Evolutionary conservation across 2,329 filamentous ascomycete genomes (phyloP), one percentile per base, ranked within the genome.

Genomic region (Diaporthe capsici): DNA sequence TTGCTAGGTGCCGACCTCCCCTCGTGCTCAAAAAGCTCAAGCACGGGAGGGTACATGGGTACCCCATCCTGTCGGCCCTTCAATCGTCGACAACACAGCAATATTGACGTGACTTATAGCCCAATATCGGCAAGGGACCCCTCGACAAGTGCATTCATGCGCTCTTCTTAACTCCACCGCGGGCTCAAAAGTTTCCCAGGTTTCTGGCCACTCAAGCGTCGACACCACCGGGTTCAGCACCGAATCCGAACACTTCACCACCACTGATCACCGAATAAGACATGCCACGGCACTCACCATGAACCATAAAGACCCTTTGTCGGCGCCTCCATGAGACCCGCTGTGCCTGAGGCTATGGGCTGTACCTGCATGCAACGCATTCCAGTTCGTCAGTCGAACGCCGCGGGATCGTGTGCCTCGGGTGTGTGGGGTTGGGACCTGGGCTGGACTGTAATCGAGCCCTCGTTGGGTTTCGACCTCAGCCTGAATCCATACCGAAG

Each of bases 291-390:
- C 51, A 70, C 49, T 70, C 34, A 42, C 65, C 70, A 65, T 44
- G 51, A 73, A 75, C 60, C 60, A 68, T 53, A 42, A 70, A 25
- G n/a, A 53, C 65, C 65, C 15, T 67, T 42, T 55, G 65, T 42
- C 49, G 34, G 65, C 65, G 65, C 65, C 49, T 39, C 65, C 49
- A 55, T 42, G 65, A 53, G 44, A 51, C 47, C 71, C 37, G 57
- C n/a, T 65, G 34, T 73, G 71, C 71, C 71, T 65, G 55, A 65
- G 58, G 34, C 65, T 55, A 70, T 55, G 34, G 34, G 42, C 22
- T 60, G 74, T 76, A 76, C 74, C 74, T 76, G 74, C 74, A 76
- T 76, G 12, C 65, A 70, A 73, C 42, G 74, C 74, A 53, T 76
- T 76, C 31, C 34, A 42, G 47, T 74, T 58, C 58, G 49, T 55